phyloP scores from a whole-genome alignment of 2,329 filamentous ascomycete species.

The Apiospora saccharicola region DNA sequence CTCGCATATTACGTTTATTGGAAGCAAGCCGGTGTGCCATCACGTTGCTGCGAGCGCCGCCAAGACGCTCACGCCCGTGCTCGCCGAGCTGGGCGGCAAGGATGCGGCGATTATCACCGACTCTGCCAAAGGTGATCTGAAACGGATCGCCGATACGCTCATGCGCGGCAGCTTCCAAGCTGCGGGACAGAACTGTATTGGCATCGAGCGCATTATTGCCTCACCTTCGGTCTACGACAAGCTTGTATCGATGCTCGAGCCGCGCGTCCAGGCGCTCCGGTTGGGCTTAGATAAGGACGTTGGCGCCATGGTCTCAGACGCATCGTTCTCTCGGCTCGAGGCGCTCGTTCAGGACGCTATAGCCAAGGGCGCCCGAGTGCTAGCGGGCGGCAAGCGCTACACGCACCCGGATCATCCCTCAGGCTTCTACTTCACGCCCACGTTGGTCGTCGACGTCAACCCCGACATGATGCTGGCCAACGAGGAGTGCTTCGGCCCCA shows the following conservation, averaged over 20 bases:
- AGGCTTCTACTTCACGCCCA: conserved; percentile 93
- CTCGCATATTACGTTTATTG: conserved; percentile 94
- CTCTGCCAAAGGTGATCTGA: conserved; percentile 70
- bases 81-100: conserved; percentile 93
- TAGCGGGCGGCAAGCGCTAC: conserved; percentile 79
- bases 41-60: conserved; percentile 88
- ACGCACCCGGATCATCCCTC: conserved; percentile 75
- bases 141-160: conserved; percentile 80
- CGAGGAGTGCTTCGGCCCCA: conserved; percentile 90
- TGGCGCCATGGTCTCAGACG: conserved; percentile 86
- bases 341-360: conserved; percentile 80
- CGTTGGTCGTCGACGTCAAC: conserved; percentile 89
- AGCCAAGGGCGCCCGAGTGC: conserved; percentile 76
- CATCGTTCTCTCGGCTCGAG: conserved; percentile 79
- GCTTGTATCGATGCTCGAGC: conserved; percentile 74
- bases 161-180: conserved; percentile 95
- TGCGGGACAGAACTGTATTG: conserved; percentile 96
- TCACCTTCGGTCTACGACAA: conserved; percentile 77
- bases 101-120: conserved; percentile 91
- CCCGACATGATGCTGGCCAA: conserved; percentile 85
- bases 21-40: conserved; percentile 85
- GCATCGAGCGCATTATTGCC: conserved; percentile 91
- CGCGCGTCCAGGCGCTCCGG: conserved; percentile 76
- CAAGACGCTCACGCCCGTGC: conserved; percentile 83
- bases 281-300: conserved; percentile 83